phyloP scores from a whole-genome alignment of 2,329 filamentous ascomycete species.

The Pyricularia sp. region DNA sequence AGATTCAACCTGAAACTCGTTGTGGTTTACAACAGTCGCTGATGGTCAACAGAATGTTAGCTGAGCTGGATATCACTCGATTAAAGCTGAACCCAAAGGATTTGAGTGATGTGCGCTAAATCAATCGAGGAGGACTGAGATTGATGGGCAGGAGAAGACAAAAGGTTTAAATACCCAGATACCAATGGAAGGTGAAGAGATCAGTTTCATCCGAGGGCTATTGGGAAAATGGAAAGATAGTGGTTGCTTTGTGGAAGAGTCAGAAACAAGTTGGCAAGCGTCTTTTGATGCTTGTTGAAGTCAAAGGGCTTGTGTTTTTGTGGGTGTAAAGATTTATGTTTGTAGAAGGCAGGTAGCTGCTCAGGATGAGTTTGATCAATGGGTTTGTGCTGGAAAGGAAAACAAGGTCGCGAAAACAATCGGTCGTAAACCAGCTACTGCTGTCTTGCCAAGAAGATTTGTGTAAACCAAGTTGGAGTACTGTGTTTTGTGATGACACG shows the following conservation, averaged over 20 bases:
- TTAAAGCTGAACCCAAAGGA: background rate
- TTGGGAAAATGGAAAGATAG: background rate
- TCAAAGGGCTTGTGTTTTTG: background rate
- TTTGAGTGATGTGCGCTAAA: background rate
- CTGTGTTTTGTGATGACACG: background rate
- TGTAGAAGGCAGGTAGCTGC: background rate
- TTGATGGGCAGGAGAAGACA: background rate
- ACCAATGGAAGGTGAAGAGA: background rate
- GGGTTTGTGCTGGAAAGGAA: background rate
- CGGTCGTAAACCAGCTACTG: background rate
- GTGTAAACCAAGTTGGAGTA: background rate
- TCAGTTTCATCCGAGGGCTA: background rate
- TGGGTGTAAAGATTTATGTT: background rate
- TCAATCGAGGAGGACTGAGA: background rate
- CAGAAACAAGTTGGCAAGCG: background rate
- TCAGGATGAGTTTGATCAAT: background rate
- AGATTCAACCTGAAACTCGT: background rate
- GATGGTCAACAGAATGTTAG: background rate
- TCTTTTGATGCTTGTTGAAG: background rate
- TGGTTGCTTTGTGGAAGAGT: background rate
- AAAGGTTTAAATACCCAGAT: background rate
- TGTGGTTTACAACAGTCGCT: background rate
- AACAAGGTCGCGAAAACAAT: background rate
- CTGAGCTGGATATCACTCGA: background rate
- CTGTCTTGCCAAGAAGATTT: background rate